A percentile compares a stretch with the other conserved stretches of the same genome.
phyloP scores from a whole-genome alignment of 1,139 yeast species.

The Suhomyces taliae region DNA sequence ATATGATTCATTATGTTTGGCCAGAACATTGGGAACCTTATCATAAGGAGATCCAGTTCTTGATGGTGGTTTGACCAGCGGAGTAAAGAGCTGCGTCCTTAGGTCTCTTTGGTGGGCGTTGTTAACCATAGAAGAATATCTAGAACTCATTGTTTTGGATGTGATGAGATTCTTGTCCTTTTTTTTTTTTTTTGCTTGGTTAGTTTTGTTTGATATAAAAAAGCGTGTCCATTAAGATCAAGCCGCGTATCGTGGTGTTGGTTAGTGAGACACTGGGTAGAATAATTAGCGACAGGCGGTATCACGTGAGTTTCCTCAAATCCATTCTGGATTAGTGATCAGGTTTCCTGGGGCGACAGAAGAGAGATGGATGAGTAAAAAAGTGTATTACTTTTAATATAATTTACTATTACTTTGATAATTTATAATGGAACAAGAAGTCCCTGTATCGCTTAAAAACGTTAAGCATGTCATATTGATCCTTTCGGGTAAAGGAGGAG shows the following conservation, averaged over 20 bases:
- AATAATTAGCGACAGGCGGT: neutral
- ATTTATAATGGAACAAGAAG: conserved; percentile 20
- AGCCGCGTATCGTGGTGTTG: too few species aligned
- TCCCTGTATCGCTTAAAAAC: conserved; percentile 55
- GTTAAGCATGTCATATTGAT: conserved; percentile 65
- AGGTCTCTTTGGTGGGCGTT: conserved; percentile 48
- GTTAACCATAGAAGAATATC: conserved; percentile 31
- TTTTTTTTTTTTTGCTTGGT: neutral
- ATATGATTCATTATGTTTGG: conserved; percentile 55
- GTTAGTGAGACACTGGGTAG: too few species aligned
- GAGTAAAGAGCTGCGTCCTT: conserved; percentile 46
- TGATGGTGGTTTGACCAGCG: conserved; percentile 29
- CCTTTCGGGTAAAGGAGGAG: conserved; percentile 57
- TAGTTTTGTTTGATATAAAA: neutral
- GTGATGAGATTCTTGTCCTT: neutral
- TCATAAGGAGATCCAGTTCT: conserved; percentile 58
- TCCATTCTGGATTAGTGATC: too few species aligned
- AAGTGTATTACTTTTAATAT: too few species aligned
- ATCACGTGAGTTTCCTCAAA: neutral
- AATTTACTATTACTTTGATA: too few species aligned
- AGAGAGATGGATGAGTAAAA: too few species aligned
- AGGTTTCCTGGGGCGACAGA: too few species aligned
- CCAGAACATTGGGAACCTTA: conserved; percentile 28
- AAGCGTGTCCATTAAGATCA: neutral
- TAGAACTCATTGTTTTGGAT: conserved; percentile 19